Percentiles rank a stretch among this genome's conserved stretches.
Conservation (phyloP, 2,329 filamentous ascomycete species). For the Colletotrichum tabaci region DNA sequence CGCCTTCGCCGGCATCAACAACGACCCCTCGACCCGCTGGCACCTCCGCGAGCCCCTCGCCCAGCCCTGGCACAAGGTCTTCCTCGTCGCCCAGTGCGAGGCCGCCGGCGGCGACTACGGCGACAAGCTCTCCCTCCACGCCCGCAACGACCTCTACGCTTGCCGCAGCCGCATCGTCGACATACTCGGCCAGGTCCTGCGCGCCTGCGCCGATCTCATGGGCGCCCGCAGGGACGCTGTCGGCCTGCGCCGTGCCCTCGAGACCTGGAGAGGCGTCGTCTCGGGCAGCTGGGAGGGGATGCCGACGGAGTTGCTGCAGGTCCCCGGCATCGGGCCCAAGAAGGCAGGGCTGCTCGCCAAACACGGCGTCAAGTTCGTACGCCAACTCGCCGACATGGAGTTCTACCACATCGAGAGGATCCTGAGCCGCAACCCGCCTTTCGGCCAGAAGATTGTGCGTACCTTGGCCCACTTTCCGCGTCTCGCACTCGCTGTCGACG, state of each 20-base stretch:
- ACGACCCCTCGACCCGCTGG: conserved; percentile 56
- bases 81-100: conserved; percentile 80
- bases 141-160: conserved; percentile 52
- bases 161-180: conserved; percentile 52
- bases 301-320: conserved; percentile 84
- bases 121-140: conserved; percentile 56
- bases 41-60: conserved; percentile 61
- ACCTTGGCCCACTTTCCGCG: conserved; percentile 79
- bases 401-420: conserved; percentile 82
- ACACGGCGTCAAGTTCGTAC: conserved; percentile 79
- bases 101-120: conserved; percentile 69
- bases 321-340: conserved; percentile 83
- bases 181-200: conserved; percentile 52
- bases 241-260: conserved; percentile 78
- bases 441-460: conserved; percentile 79
- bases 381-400: conserved; percentile 77
- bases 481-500: conserved; percentile 59
- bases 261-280: conserved; percentile 82
- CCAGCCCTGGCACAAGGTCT: conserved; percentile 80
- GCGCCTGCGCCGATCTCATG: conserved; percentile 57
- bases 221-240: conserved; percentile 71
- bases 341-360: conserved; percentile 81
- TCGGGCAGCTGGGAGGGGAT: conserved; percentile 81
- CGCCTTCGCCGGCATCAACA: conserved; percentile 57
- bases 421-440: conserved; percentile 85